Evolutionary conservation across 1,284 basidiomycete species (phyloP).

Genomic region (Leccinum pseudoinsigne): DNA sequence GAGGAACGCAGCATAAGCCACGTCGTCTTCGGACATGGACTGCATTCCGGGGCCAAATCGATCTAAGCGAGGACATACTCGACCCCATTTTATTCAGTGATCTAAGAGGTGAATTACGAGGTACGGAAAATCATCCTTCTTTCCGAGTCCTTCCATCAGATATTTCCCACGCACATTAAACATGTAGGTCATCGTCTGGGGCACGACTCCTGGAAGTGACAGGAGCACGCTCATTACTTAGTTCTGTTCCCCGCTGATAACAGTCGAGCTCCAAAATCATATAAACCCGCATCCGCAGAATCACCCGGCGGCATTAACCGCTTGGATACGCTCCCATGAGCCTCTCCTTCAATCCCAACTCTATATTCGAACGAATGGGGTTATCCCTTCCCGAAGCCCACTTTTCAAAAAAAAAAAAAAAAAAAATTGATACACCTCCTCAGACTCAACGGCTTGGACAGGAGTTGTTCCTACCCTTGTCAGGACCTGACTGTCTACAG

Average conservation of each 20-base stretch:
- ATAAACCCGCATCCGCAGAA: background rate
- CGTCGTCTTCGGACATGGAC: slow-evolving; percentile 32
- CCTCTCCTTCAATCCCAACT: background rate
- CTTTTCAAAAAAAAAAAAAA: background rate
- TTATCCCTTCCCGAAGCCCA: background rate
- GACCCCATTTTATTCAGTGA: slow-evolving; percentile 15
- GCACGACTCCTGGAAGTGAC: too few species aligned
- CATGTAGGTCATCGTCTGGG: background rate
- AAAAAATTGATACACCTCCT: background rate
- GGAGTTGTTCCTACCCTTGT: background rate
- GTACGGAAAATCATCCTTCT: background rate
- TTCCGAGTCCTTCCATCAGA: too few species aligned
- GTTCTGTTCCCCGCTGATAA: too few species aligned
- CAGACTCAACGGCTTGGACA: background rate
- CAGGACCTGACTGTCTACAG: background rate
- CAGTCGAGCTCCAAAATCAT: background rate
- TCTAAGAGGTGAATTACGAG: background rate
- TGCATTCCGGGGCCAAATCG: slow-evolving; percentile 10
- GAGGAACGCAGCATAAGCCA: slow-evolving; percentile 30
- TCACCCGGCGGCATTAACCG: background rate
- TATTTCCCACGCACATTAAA: background rate
- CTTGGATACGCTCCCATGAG: background rate
- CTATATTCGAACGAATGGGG: background rate
- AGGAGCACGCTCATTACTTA: too few species aligned
- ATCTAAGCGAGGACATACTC: background rate